Evolutionary conservation across 31 red algal genomes (phyloP).

Genomic region (Asparagopsis taxiformis): DNA sequence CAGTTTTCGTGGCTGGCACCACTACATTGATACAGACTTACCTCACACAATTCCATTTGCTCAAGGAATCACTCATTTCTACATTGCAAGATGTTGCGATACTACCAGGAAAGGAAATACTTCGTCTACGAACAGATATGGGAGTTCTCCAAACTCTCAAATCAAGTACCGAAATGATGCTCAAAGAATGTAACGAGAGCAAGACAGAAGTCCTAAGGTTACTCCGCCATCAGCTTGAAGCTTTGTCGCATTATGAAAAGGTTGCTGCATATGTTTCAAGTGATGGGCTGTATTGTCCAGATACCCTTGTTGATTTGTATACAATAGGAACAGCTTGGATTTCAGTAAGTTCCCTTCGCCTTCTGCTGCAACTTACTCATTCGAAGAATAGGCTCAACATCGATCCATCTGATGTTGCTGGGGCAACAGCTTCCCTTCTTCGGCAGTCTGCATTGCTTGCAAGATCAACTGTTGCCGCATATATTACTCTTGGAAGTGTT

Average conservation of each 20-base stretch:
- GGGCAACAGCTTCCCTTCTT: background rate
- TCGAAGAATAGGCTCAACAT: background rate
- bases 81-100: background rate
- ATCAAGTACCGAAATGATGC: background rate
- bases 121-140: background rate
- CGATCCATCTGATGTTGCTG: conserved; percentile 44
- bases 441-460: conserved; percentile 9
- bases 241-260: background rate
- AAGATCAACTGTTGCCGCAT: conserved; percentile 8
- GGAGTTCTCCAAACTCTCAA: background rate
- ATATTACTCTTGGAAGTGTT: conserved; percentile 1
- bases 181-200: background rate
- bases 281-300: background rate
- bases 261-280: background rate
- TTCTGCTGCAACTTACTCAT: conserved; percentile 1
- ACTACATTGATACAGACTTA: background rate
- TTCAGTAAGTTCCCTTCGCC: conserved; percentile 26
- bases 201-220: background rate
- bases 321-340: conserved; percentile 6
- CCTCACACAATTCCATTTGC: background rate
- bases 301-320: background rate
- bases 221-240: background rate
- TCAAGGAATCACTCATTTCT: background rate
- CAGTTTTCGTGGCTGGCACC: background rate
- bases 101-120: background rate